Base-by-base conservation (phyloP, 495 filamentous ascomycete species). In the Hyaloscypha variabilis region DNA sequence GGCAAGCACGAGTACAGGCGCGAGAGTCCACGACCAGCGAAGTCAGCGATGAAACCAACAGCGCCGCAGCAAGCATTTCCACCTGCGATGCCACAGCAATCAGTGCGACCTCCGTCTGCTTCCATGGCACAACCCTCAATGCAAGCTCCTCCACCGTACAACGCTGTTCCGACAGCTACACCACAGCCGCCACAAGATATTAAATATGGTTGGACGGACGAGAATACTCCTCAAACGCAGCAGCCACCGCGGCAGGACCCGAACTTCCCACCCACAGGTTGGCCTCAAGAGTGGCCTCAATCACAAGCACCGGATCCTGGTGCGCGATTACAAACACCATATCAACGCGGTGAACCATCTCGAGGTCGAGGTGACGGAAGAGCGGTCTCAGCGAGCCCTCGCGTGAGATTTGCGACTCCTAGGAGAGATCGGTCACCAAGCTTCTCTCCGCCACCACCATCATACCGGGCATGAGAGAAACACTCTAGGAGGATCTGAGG, bases 141-240 rank as follows among this genome's bases (percentile, higher is more conserved):
- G 46, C 26, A 49, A 26, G 60, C 34, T 31, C 65, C 50, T 23
- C 65, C 65, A 1, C 21, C 24, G 6, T 52, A 61, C 30, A 46
- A 56, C 49, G 54, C 28, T 50, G 30, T 34, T 4, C 56, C 66
- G 25, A 58, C 56, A 34, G 62, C 58, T 28, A 28, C 6, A 2
- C 50, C 57, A 24, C 53, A 21, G 10, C 58, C 49, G 17, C 62
- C 61, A 19, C 67, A 65, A 58, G 67, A 69, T 60, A 63, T 69
- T 1, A 69, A 69, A 54, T 69, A 69, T 52, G 67, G 67, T 10
- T 69, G 67, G 67, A 65, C 67, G 24, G 58, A 62, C 23, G 62
- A 65, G 24, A 2, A 8, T 10, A 51, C 11, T 14, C 21, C 10
- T 23, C 59, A n/a, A 23, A 59, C 25, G 19, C 54, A 58, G 29